Conservation (phyloP, 352 stramenopile species). For the Pythium scleroteichum region DNA sequence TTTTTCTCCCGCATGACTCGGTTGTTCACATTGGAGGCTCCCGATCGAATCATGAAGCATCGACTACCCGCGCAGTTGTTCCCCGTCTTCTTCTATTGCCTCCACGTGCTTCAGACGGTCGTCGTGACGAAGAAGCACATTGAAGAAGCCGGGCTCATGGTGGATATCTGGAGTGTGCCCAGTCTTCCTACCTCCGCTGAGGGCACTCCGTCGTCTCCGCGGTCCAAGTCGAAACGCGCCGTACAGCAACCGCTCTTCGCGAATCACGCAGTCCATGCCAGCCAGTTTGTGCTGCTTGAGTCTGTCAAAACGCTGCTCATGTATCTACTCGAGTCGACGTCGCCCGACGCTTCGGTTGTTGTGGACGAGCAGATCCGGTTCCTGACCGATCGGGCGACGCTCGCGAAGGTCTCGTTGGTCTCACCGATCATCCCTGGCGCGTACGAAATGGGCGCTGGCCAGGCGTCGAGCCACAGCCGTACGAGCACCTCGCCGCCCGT, state of each 20-base stretch:
- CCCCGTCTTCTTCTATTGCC: slow-evolving; percentile 36
- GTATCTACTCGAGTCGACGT: slow-evolving; percentile 30
- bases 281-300: slow-evolving; percentile 41
- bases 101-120: slow-evolving; percentile 43
- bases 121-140: slow-evolving; percentile 34
- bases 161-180: slow-evolving; percentile 29
- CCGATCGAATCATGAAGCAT: slow-evolving; percentile 14
- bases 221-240: neutral
- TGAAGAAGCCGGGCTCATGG: slow-evolving; percentile 29
- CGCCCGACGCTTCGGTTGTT: slow-evolving; percentile 9
- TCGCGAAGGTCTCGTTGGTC: slow-evolving; percentile 33
- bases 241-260: neutral
- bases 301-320: slow-evolving; percentile 39
- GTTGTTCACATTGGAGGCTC: slow-evolving; percentile 22
- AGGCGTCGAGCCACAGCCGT: neutral
- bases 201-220: neutral
- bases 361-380: slow-evolving; percentile 26
- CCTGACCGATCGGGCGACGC: slow-evolving; percentile 23
- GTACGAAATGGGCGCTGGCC: slow-evolving; percentile 24
- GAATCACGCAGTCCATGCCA: neutral
- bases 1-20: slow-evolving; percentile 36
- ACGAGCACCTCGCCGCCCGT: neutral
- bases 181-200: neutral
- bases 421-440: slow-evolving; percentile 30
- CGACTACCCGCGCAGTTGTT: slow-evolving; percentile 28